Evolutionary conservation across 169 alveolate genomes (phyloP), one percentile per base, ranked within the genome.

Genomic region (Plasmodium chabaudi): DNA sequence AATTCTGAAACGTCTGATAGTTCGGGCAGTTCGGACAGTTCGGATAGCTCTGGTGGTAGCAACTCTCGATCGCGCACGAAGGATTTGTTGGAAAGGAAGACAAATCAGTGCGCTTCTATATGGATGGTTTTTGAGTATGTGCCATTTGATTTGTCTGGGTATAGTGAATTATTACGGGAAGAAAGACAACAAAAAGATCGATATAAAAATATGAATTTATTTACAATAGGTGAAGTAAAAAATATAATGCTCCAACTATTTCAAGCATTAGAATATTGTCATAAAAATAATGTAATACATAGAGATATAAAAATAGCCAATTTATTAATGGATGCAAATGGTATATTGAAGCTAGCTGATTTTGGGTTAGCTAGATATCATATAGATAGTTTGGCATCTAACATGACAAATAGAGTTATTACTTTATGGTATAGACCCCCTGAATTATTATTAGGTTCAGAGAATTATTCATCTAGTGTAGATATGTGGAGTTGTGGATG

Each of bases 401-500:
- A 89, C 53, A 96, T 96, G 69, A 98, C 99, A 0, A 98, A 98
- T 77, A 92, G 98, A 86, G 99, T 98, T 5, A 97, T 98, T n/a
- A 97, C 99, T 7, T 93, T 97, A 39, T 98, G 99, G 99, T 98
- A 98, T 89, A 88, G 99, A 63, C 98, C 99, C 5, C 99, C 99
- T n/a, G 99, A 98, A 87, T 92, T 98, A 19, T 91, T 98, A 87
- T 93, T 98, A 63, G 99, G 99, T 7, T 94, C 96, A 39, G 96
- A 95, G 61, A 68, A 92, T 72, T 97, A 97, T 69, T 93, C 96
- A 61, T 89, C 92, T 46, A 96, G 97, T 39, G 98, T 98, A 2
- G 99, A 98, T 92, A 95, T 98, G 95, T 97, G 99, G 99, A 94
- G 98, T 60, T 98, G 97, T n/a, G 99, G 99, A 25, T 97, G 99